phyloP scores from a whole-genome alignment of 2,329 filamentous ascomycete genomes.

The Trichoderma semiorbis region DNA sequence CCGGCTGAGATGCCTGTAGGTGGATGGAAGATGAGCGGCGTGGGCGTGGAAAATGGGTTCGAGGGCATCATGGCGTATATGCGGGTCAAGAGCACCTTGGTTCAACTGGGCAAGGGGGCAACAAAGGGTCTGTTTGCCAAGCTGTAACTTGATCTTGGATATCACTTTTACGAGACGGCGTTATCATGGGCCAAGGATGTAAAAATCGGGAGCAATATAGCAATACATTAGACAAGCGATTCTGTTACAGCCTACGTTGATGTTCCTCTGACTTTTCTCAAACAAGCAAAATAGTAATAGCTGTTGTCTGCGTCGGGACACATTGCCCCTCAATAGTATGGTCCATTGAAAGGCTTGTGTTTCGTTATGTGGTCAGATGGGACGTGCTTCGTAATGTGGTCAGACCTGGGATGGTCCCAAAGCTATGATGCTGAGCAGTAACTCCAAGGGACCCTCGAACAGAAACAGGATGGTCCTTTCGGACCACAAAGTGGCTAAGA shows the following conservation, averaged over 20 bases:
- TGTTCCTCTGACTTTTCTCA: not conserved
- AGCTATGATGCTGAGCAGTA: not conserved
- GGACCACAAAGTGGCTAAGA: no score
- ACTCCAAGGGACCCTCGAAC: no score
- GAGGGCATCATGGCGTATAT: conserved; percentile 79
- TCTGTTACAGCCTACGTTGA: not conserved
- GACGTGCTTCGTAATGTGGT: not conserved
- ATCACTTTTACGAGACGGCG: not conserved
- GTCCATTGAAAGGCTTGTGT: not conserved
- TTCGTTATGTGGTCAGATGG: not conserved
- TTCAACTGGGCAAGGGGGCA: conserved; percentile 70
- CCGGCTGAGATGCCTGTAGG: conserved; percentile 91
- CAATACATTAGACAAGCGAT: not conserved
- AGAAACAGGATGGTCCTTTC: no score
- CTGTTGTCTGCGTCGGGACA: accelerated
- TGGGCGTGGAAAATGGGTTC: conserved; percentile 83
- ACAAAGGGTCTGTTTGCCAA: conserved; percentile 68
- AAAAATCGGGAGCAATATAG: not conserved
- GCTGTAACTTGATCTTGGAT: conserved; percentile 38
- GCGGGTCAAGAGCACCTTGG: conserved; percentile 80
- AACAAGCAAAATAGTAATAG: not conserved
- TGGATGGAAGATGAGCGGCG: conserved; percentile 86
- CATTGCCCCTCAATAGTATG: not conserved
- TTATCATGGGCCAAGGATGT: not conserved
- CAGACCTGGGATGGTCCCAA: not conserved